Percentiles rank a stretch among this genome's conserved stretches.
Conservation (phyloP, 495 filamentous ascomycete genomes). For the Trichoderma parareesei region DNA sequence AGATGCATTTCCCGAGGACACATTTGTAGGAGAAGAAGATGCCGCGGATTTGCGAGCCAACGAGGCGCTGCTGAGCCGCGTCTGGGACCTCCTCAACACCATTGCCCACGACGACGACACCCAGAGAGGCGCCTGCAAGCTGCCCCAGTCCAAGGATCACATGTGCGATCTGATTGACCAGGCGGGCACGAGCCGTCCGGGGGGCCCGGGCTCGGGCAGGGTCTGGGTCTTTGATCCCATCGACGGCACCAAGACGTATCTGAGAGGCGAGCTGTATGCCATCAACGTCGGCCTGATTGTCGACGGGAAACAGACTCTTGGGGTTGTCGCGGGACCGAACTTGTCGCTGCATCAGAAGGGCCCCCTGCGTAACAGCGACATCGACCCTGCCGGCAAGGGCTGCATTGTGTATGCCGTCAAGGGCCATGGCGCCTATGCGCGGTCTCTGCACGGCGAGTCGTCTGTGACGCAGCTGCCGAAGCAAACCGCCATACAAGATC, state of each 20-base stretch:
- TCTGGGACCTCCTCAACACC: slow-evolving; percentile 43
- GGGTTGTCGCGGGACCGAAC: slow-evolving; percentile 49
- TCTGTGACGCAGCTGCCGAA: slow-evolving; percentile 17
- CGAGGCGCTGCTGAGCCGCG: slow-evolving; percentile 40
- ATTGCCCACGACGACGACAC: slow-evolving; percentile 27
- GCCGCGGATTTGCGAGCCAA: slow-evolving; percentile 44
- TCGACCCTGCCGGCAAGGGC: slow-evolving; percentile 46
- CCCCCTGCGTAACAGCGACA: slow-evolving; percentile 29
- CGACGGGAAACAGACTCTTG: slow-evolving; percentile 28
- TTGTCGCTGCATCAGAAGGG: slow-evolving; percentile 35
- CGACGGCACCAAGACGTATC: slow-evolving; percentile 61
- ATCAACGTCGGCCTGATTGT: slow-evolving; percentile 39
- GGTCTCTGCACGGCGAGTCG: slow-evolving; percentile 20
- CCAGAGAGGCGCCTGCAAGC: slow-evolving; percentile 22
- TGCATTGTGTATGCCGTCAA: slow-evolving; percentile 48
- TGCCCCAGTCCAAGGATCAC: slow-evolving; percentile 41
- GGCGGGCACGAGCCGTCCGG: slow-evolving; percentile 39
- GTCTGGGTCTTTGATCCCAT: slow-evolving; percentile 67
- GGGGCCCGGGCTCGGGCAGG: slow-evolving; percentile 28
- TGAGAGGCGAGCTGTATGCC: slow-evolving; percentile 53
- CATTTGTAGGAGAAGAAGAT: slow-evolving; percentile 56
- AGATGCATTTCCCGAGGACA: slow-evolving; percentile 45
- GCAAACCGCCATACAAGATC: slow-evolving; percentile 24
- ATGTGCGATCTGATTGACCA: slow-evolving; percentile 57
- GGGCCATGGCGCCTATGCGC: slow-evolving; percentile 47